phyloP scores from a whole-genome alignment of 257 asterid genomes.

The Henckelia pumila region DNA sequence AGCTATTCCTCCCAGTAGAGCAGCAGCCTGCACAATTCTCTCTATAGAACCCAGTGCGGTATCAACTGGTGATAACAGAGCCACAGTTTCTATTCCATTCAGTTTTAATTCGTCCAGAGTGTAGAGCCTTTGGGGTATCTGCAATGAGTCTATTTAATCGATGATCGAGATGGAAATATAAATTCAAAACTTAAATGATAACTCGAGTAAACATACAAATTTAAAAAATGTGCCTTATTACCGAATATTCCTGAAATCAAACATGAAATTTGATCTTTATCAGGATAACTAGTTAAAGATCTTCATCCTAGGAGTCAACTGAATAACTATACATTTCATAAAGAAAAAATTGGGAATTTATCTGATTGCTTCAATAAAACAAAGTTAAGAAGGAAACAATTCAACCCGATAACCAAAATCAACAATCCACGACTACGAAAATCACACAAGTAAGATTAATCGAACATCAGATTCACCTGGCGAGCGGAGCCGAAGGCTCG shows the following conservation, averaged over 20 bases:
- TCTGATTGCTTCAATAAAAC: background rate
- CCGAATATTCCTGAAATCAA: background rate
- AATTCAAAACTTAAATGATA: background rate
- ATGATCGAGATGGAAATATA: background rate
- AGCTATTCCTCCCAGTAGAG: slow-evolving; percentile 64
- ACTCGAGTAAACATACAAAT: background rate
- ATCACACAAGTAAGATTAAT: background rate
- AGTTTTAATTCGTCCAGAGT: slow-evolving; percentile 78
- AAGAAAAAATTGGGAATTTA: background rate
- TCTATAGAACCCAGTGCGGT: slow-evolving; percentile 69
- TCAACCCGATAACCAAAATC: too few species aligned
- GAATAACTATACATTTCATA: too few species aligned
- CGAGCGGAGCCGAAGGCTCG: slow-evolving; percentile 85
- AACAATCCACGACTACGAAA: background rate
- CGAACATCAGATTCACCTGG: slow-evolving; percentile 48
- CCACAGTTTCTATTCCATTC: slow-evolving; percentile 75
- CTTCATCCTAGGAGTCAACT: background rate
- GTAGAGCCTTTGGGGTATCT: slow-evolving; percentile 98
- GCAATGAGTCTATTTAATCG: slow-evolving; percentile 36
- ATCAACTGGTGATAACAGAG: slow-evolving; percentile 83
- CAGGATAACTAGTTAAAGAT: background rate
- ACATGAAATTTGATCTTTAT: background rate
- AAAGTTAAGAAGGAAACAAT: background rate
- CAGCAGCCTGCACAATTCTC: slow-evolving; percentile 68
- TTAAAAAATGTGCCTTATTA: background rate